Percentiles rank a stretch among this genome's conserved stretches.
Conservation (phyloP, 495 filamentous ascomycete genomes). For the Lasiosphaeria miniovina region DNA sequence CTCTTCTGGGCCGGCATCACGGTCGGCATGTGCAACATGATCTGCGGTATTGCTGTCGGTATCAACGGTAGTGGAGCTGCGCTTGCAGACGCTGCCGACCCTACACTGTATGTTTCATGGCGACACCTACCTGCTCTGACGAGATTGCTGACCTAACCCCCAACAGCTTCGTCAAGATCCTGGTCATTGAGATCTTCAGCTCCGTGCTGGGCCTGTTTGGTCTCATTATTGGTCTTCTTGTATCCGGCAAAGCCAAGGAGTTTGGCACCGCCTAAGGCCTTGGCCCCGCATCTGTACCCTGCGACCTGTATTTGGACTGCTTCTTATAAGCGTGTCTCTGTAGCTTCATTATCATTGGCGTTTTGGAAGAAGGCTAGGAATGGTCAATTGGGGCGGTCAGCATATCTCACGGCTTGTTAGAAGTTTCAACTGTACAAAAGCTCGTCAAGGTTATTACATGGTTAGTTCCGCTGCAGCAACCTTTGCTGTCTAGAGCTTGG, state of each 20-base stretch:
- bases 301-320: conserved; percentile 18
- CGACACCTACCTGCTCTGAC: not conserved
- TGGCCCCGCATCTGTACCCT: not conserved
- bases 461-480: not conserved
- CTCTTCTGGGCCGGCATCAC: conserved; percentile 95
- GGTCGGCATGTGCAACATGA: conserved; percentile 89
- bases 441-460: conserved; percentile 18
- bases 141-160: conserved; percentile 21
- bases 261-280: conserved; percentile 49
- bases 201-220: conserved; percentile 98
- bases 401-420: conserved; percentile 23
- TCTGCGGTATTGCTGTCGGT: conserved; percentile 95
- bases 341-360: conserved; percentile 36
- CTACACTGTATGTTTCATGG: conserved; percentile 65
- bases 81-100: conserved; percentile 91
- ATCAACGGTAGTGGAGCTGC: conserved; percentile 98
- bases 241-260: conserved; percentile 74
- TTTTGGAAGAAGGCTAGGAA: conserved; percentile 31
- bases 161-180: conserved; percentile 90
- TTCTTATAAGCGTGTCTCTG: conserved; percentile 22
- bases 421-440: conserved; percentile 31
- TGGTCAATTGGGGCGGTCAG: conserved; percentile 28
- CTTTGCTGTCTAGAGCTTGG: conserved; percentile 4
- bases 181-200: conserved; percentile 99
- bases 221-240: conserved; percentile 86